A percentile compares a stretch with the other conserved stretches of the same genome.
Conservation (phyloP, 306 rosid species). For the Trifolium repens region DNA sequence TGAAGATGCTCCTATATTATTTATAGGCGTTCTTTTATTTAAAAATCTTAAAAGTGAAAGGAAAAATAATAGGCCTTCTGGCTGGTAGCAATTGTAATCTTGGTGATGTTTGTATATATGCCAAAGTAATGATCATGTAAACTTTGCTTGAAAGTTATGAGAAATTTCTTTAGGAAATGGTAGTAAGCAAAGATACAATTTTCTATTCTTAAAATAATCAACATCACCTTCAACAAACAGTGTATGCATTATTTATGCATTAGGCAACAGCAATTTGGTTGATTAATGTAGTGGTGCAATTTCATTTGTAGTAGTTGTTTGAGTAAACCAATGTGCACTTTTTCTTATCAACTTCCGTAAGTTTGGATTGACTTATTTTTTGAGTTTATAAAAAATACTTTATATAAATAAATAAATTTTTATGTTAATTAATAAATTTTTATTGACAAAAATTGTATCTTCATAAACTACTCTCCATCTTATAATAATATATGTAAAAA, state of each 20-base stretch:
- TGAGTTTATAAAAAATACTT: no score
- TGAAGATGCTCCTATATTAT: not conserved
- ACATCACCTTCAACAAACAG: conserved; percentile 38
- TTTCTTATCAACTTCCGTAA: conserved; percentile 7
- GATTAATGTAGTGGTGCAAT: conserved; percentile 34
- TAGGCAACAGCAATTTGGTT: conserved; percentile 34
- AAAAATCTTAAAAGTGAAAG: not conserved
- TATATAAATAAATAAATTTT: no score
- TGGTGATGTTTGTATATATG: not conserved
- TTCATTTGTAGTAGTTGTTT: conserved; percentile 13
- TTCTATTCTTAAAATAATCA: conserved; percentile 36
- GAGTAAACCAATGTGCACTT: not conserved
- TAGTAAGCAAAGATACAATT: conserved; percentile 25
- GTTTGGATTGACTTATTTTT: no score
- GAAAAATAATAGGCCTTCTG: not conserved
- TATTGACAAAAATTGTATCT: no score
- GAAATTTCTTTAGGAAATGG: conserved; percentile 29
- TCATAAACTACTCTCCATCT: no score
- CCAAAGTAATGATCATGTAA: conserved; percentile 47
- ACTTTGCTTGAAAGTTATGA: conserved; percentile 65
- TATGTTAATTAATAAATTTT: no score
- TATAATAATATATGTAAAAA: no score
- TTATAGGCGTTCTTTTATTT: no score
- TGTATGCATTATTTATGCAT: not conserved
- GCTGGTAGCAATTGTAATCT: not conserved